A percentile compares a stretch with the other conserved stretches of the same genome.
Conservation (phyloP, 73 alveolate species). For the Paramecium sonneborni region DNA sequence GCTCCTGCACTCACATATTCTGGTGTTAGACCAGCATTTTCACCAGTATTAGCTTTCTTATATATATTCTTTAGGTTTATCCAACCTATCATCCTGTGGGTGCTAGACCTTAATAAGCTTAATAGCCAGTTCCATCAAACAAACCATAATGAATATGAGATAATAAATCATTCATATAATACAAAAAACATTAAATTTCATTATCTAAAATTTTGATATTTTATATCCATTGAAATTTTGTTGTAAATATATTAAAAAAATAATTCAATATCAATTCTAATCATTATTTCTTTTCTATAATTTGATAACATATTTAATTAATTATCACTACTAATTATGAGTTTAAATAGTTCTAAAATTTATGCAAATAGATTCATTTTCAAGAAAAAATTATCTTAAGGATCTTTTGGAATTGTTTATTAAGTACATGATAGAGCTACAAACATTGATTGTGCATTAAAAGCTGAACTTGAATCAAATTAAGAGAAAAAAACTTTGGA, state of each 20-base stretch:
- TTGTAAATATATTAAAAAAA: no score
- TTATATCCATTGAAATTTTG: no score
- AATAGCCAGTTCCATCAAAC: background rate
- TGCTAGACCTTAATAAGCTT: slow-evolving; percentile 8
- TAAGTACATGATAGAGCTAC: background rate
- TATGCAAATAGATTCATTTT: background rate
- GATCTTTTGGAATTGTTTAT: background rate
- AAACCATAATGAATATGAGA: background rate
- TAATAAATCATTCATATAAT: background rate
- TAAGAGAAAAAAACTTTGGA: background rate
- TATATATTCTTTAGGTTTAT: background rate
- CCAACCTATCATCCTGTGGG: background rate
- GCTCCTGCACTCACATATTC: slow-evolving; percentile 40
- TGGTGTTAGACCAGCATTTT: slow-evolving; percentile 11
- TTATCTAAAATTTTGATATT: background rate
- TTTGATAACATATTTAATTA: background rate
- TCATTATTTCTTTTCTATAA: background rate
- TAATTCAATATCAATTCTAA: background rate
- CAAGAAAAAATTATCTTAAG: background rate
- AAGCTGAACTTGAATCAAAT: background rate
- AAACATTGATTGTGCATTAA: background rate
- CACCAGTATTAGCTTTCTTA: background rate
- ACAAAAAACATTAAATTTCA: background rate
- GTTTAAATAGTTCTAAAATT: background rate
- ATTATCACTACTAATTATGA: background rate